A percentile compares a stretch with the other conserved stretches of the same genome.
Evolutionary conservation across 2,329 filamentous ascomycete species (phyloP).

Genomic region (Neoarthrinium moseri): DNA sequence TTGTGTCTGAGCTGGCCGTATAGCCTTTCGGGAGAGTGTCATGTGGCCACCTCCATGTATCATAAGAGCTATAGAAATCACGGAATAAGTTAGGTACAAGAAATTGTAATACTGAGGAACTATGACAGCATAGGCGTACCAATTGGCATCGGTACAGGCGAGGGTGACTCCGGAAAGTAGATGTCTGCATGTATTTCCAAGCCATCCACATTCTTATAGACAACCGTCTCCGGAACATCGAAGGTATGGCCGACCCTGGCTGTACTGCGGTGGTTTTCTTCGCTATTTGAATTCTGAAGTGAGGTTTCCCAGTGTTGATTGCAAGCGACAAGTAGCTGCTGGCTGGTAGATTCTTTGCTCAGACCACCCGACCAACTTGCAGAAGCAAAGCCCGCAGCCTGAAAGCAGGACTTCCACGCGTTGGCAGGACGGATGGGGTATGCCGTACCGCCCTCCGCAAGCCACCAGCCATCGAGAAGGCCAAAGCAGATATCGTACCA

Average conservation of each 20-base stretch:
- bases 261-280: no score
- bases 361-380: background rate
- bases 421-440: constrained; percentile 11
- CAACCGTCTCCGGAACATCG: constrained; percentile 17
- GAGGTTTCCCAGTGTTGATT: background rate
- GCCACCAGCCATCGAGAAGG: constrained; percentile 35
- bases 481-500: constrained; percentile 32
- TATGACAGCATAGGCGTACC: background rate
- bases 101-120: no score
- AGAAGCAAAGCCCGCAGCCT: background rate
- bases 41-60: constrained; percentile 43
- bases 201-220: constrained; percentile 16
- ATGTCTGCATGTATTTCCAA: constrained; percentile 27
- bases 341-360: background rate
- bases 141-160: background rate
- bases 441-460: constrained; percentile 24
- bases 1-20: constrained; percentile 33
- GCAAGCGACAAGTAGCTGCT: background rate
- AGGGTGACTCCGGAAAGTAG: constrained; percentile 24
- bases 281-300: no score
- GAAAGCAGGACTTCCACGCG: background rate
- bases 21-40: constrained; percentile 33
- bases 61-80: constrained; percentile 34
- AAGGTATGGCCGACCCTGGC: no score
- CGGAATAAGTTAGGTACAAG: no score